Conservation (phyloP, 495 filamentous ascomycete species). For the Penicillium ucsense region DNA sequence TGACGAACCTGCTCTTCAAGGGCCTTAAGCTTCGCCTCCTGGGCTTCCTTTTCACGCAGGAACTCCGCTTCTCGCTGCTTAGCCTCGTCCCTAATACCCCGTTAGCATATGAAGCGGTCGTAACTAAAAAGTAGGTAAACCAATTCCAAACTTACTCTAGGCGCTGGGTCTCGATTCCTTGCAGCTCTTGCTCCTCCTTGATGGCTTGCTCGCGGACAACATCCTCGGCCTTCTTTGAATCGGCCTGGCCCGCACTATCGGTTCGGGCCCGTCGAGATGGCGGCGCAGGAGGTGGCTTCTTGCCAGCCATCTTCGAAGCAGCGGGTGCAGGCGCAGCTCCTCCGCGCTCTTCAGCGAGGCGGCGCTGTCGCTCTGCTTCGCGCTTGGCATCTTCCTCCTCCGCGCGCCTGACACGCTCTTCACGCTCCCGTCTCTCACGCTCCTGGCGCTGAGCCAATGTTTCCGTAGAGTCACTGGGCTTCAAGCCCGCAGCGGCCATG, state of each 20-base stretch:
- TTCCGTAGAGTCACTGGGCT: constrained; percentile 60
- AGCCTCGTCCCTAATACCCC: constrained; percentile 57
- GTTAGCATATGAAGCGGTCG: constrained; percentile 16
- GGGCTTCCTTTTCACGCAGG: constrained; percentile 65
- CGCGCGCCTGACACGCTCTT: constrained; percentile 75
- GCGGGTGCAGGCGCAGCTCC: constrained; percentile 49
- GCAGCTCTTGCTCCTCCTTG: constrained; percentile 63
- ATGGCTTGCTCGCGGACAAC: constrained; percentile 45
- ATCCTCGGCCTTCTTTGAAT: constrained; percentile 46
- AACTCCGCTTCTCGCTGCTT: constrained; percentile 69
- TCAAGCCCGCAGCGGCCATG: constrained; percentile 86
- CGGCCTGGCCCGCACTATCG: constrained; percentile 49
- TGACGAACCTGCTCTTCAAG: constrained; percentile 89
- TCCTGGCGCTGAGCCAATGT: constrained; percentile 75
- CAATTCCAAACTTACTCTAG: constrained; percentile 67
- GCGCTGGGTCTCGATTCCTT: constrained; percentile 61
- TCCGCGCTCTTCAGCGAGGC: constrained; percentile 74
- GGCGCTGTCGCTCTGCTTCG: constrained; percentile 76
- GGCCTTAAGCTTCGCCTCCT: constrained; percentile 72
- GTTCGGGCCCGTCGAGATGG: constrained; percentile 65
- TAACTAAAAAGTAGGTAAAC: neutral
- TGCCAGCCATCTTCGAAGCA: constrained; percentile 44
- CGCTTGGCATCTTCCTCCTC: constrained; percentile 93
- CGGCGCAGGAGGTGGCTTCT: constrained; percentile 77
- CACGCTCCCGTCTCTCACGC: constrained; percentile 77